phyloP scores from a whole-genome alignment of 1,284 basidiomycete genomes.

The Trametes hirsuta region DNA sequence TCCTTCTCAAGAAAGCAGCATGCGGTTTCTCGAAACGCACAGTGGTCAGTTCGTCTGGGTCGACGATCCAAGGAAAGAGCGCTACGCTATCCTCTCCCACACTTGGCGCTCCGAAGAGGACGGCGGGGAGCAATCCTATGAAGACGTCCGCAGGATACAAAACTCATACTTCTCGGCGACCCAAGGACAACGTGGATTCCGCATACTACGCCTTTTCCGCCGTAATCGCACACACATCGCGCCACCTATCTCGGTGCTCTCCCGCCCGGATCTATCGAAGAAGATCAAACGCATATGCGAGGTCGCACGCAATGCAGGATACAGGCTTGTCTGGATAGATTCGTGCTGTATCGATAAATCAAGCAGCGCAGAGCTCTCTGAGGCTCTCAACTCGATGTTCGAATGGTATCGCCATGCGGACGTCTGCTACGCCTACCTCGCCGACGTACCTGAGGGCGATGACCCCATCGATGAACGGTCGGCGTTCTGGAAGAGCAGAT shows the following conservation, averaged over 20 bases:
- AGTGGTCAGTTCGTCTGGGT: not conserved
- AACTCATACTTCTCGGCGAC: not conserved
- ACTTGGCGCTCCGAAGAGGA: not conserved
- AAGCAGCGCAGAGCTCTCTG: not conserved
- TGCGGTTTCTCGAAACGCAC: not conserved
- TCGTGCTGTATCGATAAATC: not conserved
- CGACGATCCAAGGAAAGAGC: not conserved
- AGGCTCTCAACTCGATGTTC: not conserved
- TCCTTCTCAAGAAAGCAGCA: no score
- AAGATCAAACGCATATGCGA: not conserved
- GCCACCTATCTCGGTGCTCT: not conserved
- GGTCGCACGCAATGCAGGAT: not conserved
- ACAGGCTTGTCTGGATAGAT: not conserved
- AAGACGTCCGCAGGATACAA: not conserved
- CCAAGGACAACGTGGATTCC: no score
- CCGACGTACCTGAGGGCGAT: not conserved
- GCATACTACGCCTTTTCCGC: no score
- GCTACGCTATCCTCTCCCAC: not conserved
- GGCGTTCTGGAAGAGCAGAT: slow-evolving; percentile 1
- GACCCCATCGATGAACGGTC: not conserved
- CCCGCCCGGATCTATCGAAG: not conserved
- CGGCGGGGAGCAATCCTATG: not conserved
- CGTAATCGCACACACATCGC: not conserved
- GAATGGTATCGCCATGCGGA: not conserved
- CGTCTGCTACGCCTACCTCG: not conserved